Percentiles rank a stretch among this genome's conserved stretches.
phyloP scores from a whole-genome alignment of 2,329 filamentous ascomycete species.

The Ceratocystis diversiconidia region DNA sequence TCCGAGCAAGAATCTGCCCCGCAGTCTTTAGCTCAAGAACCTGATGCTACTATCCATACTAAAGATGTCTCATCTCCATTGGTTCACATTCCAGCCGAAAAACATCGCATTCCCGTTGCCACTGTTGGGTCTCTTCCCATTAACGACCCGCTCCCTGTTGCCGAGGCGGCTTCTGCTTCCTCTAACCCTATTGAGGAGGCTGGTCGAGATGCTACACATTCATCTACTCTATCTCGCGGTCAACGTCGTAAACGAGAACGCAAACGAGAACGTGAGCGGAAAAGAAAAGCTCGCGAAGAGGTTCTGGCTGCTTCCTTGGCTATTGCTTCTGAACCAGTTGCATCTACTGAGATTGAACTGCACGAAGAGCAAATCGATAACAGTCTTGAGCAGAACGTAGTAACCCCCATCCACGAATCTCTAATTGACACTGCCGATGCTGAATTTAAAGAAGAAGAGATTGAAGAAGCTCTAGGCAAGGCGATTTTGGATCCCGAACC shows the following conservation, averaged over 20 bases:
- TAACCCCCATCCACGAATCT: neutral
- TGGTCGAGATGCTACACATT: neutral
- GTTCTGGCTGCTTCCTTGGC: neutral
- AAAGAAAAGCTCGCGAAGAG: neutral
- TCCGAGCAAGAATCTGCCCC: neutral
- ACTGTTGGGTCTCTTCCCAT: neutral
- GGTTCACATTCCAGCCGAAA: neutral
- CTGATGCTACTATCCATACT: neutral
- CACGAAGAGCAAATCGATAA: neutral
- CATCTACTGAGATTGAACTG: neutral
- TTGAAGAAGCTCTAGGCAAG: neutral
- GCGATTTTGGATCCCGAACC: neutral
- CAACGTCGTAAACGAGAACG: neutral
- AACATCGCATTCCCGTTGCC: neutral
- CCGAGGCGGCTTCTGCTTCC: neutral
- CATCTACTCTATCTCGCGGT: neutral
- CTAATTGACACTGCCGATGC: neutral
- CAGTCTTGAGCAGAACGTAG: neutral
- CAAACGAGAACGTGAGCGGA: neutral
- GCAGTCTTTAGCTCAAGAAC: neutral
- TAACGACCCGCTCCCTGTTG: neutral
- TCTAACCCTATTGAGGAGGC: neutral
- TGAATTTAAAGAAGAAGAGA: neutral
- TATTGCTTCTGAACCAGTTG: neutral
- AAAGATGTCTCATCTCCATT: neutral